A percentile compares a stretch with the other conserved stretches of the same genome.
Evolutionary conservation across 164 flowering plant genomes (phyloP).

Genomic region (Brasenia schreberi): DNA sequence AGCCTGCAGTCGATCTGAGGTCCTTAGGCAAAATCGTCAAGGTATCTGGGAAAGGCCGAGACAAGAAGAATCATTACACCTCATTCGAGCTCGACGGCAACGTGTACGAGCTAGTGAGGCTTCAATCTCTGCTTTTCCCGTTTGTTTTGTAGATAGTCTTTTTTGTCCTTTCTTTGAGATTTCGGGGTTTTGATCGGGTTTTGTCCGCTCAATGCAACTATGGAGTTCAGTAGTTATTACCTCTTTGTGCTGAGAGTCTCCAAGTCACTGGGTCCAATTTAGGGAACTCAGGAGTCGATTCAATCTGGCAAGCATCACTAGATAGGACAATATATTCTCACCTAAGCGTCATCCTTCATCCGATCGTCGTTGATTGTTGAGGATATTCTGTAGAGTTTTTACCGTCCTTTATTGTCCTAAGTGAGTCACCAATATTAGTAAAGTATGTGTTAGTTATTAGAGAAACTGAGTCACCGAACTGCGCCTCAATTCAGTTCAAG

Average conservation of each 20-base stretch:
- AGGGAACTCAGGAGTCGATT: not conserved
- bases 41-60: constrained; percentile 50
- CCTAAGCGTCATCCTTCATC: not conserved
- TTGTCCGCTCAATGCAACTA: no score
- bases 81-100: constrained; percentile 62
- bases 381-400: not conserved
- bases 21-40: constrained; percentile 55
- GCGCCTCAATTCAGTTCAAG: no score
- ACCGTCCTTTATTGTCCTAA: not conserved
- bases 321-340: not conserved
- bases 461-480: no score
- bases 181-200: not conserved
- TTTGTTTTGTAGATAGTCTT: not conserved
- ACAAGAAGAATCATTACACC: constrained; percentile 30
- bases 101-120: constrained; percentile 47
- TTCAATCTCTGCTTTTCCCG: not conserved
- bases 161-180: not conserved
- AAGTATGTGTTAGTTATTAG: no score
- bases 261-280: not conserved
- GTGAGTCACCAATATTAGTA: not conserved
- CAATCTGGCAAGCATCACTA: not conserved
- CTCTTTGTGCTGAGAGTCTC: not conserved
- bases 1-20: constrained; percentile 36
- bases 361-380: not conserved
- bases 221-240: not conserved